Evolutionary conservation across 225 moss, liverwort and hornwort genomes (phyloP).

Genomic region (Sphagnum tenellum): DNA sequence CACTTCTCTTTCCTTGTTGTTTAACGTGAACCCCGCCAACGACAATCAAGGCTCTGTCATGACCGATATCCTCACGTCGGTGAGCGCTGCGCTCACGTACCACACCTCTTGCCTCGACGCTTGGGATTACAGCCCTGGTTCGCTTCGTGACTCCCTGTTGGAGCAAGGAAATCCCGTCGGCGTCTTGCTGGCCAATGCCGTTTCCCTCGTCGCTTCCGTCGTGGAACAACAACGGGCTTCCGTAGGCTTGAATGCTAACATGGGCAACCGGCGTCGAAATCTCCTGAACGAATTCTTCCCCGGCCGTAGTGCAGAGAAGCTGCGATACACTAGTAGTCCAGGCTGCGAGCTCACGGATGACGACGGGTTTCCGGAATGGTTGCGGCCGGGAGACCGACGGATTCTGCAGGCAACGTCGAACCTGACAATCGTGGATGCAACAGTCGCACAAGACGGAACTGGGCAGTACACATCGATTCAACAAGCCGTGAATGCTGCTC

Average conservation of each 20-base stretch:
- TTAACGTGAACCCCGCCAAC: background rate
- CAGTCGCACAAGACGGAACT: conserved; percentile 29
- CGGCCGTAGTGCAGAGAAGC: too few species aligned
- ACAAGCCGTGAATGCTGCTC: conserved; percentile 35
- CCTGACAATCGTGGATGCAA: conserved; percentile 14
- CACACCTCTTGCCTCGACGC: conserved; percentile 9
- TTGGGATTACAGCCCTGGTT: conserved; percentile 6
- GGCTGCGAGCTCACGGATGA: background rate
- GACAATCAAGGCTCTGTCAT: background rate
- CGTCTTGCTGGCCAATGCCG: conserved; percentile 7
- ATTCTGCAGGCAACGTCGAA: conserved; percentile 7
- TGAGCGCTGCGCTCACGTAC: conserved; percentile 11
- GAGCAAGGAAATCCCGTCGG: background rate
- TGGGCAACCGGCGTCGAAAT: conserved; percentile 5
- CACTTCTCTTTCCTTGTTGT: conserved; percentile 1
- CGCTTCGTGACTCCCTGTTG: conserved; percentile 2
- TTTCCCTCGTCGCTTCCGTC: conserved; percentile 6
- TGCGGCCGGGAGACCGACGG: conserved; percentile 5
- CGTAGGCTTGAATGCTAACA: background rate
- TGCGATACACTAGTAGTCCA: background rate
- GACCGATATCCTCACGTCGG: conserved; percentile 6
- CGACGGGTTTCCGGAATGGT: conserved; percentile 6
- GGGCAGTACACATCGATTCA: conserved; percentile 27
- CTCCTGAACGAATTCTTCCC: too few species aligned
- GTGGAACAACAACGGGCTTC: background rate